Conservation (phyloP, 2,329 filamentous ascomycete genomes). For the Hortaea sp. region DNA sequence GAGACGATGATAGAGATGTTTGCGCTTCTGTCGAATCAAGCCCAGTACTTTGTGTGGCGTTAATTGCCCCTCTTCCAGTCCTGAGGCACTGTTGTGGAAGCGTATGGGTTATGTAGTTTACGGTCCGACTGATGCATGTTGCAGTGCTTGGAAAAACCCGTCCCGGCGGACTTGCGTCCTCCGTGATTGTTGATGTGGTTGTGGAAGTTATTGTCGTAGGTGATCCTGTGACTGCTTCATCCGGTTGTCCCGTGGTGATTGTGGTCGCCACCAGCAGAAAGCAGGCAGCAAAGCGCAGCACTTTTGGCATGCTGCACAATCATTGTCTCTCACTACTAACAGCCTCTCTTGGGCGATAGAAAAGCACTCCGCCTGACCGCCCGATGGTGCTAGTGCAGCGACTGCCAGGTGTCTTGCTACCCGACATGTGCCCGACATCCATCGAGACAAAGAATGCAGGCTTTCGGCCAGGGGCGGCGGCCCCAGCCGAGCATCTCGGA, state of each 20-base stretch:
- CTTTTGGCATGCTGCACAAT: slow-evolving; percentile 13
- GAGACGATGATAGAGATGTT: too few relatives aligned
- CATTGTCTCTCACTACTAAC: not conserved
- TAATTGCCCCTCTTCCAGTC: slow-evolving; percentile 39
- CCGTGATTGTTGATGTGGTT: not conserved
- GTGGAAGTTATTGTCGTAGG: too few relatives aligned
- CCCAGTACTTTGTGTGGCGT: not conserved
- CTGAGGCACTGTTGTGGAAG: slow-evolving; percentile 66
- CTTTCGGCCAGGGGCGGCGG: too few relatives aligned
- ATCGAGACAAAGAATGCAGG: not conserved
- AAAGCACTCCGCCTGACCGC: not conserved
- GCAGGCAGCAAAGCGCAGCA: slow-evolving; percentile 14
- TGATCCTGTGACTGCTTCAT: not conserved
- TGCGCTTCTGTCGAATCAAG: too few relatives aligned
- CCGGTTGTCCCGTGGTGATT: slow-evolving; percentile 1
- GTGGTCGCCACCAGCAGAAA: slow-evolving; percentile 9
- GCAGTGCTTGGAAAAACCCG: slow-evolving; percentile 6
- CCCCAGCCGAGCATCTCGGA: too few relatives aligned
- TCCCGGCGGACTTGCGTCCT: not conserved
- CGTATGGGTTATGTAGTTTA: slow-evolving; percentile 74
- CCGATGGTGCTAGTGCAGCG: not conserved
- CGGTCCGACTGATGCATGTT: slow-evolving; percentile 48
- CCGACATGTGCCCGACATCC: not conserved
- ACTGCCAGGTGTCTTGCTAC: not conserved
- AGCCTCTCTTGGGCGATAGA: not conserved